Conservation (phyloP, 257 asterid species). For the Echites panduratus region DNA sequence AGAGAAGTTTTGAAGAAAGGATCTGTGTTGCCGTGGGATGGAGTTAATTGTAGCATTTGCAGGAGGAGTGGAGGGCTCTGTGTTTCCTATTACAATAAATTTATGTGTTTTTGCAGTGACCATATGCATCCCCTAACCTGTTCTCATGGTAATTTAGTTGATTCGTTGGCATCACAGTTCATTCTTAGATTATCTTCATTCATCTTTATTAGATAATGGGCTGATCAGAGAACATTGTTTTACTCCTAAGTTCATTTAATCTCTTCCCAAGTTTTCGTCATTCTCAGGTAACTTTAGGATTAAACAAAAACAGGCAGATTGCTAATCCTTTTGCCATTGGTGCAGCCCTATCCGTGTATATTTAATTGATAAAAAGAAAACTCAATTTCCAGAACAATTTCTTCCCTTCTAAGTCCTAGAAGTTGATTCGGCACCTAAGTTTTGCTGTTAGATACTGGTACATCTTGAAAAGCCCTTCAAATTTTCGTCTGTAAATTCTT, state of each 20-base stretch:
- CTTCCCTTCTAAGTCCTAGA: not conserved
- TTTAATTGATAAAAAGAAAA: not conserved
- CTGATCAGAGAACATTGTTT: not conserved
- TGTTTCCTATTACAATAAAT: slow-evolving; percentile 1
- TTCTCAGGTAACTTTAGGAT: not conserved
- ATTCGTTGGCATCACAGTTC: not conserved
- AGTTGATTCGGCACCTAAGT: not conserved
- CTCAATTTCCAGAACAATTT: not conserved
- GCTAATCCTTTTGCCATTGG: not conserved
- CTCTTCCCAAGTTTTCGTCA: not conserved
- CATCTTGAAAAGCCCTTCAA: not conserved
- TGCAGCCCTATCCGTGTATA: not conserved
- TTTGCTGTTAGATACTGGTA: too few relatives aligned
- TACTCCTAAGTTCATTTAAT: not conserved
- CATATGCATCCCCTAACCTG: slow-evolving; percentile 8
- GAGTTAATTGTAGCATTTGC: slow-evolving; percentile 23
- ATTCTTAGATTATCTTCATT: not conserved
- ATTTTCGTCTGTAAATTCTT: not conserved
- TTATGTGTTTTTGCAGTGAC: slow-evolving; percentile 13
- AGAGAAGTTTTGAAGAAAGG: slow-evolving; percentile 30
- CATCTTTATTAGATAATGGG: not conserved
- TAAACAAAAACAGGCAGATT: not conserved
- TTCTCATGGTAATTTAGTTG: slow-evolving; percentile 2
- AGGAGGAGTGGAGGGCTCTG: slow-evolving; percentile 21
- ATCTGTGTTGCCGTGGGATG: slow-evolving; percentile 39